Conservation (phyloP, 2,329 filamentous ascomycete species). For the Ophiostoma populinum region DNA sequence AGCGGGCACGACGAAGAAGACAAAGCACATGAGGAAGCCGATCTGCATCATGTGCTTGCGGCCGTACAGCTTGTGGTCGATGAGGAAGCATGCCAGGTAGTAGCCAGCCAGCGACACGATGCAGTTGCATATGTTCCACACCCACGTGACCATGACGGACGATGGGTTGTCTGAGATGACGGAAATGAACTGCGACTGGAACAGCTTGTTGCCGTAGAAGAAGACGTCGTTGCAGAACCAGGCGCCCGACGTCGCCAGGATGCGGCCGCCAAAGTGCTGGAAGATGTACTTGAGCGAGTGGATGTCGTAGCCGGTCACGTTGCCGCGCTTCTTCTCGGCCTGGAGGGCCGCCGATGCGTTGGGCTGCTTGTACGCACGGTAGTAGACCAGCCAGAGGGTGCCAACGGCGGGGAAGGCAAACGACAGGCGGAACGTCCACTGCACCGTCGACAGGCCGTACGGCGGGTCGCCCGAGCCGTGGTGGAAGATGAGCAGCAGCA, state of each 20-base stretch:
- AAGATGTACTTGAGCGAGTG: constrained; percentile 64
- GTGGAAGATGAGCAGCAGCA: constrained; percentile 79
- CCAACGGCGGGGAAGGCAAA: constrained; percentile 84
- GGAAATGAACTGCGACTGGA: constrained; percentile 12
- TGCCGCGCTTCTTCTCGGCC: constrained; percentile 66
- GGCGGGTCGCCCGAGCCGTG: constrained; percentile 57
- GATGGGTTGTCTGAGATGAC: constrained; percentile 12
- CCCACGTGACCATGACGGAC: constrained; percentile 73
- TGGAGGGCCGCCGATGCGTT: constrained; percentile 69
- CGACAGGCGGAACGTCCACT: constrained; percentile 83
- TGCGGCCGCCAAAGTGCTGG: constrained; percentile 67
- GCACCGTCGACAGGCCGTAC: constrained; percentile 59
- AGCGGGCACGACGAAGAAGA: constrained; percentile 82
- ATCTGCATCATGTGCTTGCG: constrained; percentile 93
- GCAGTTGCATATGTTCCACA: constrained; percentile 86
- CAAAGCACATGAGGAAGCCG: constrained; percentile 82
- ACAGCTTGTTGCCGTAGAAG: constrained; percentile 58
- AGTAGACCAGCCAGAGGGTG: constrained; percentile 89
- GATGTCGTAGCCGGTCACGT: constrained; percentile 87
- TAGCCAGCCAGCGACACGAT: constrained; percentile 75
- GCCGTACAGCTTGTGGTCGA: constrained; percentile 93
- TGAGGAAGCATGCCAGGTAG: constrained; percentile 74
- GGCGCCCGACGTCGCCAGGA: constrained; percentile 69
- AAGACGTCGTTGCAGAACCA: constrained; percentile 98
- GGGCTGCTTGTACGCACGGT: constrained; percentile 89